These are phyloP conservation scores for Diaporthe sp. DNA, from an alignment of 2,329 filamentous ascomycete genomes.

Conservation along the genomic window DNA sequence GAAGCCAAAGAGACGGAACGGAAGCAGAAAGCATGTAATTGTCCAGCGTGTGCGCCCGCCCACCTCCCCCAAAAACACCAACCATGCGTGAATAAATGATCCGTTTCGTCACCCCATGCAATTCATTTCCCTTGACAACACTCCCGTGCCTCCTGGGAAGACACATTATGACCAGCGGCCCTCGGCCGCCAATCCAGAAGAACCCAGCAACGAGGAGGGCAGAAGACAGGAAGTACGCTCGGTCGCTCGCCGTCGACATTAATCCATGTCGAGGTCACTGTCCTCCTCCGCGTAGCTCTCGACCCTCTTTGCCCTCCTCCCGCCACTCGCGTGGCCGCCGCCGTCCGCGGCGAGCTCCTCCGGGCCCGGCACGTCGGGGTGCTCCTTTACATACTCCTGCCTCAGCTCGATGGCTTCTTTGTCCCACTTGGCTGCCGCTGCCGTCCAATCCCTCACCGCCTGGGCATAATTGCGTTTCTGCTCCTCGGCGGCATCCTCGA, in stretches of 20 bases:
- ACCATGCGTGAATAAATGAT: constrained; percentile 36
- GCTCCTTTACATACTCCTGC: constrained; percentile 63
- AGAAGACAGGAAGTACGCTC: constrained; percentile 3
- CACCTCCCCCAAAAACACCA: constrained; percentile 29
- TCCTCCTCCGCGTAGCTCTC: constrained; percentile 55
- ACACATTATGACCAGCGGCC: not conserved
- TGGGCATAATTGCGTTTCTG: constrained; percentile 76
- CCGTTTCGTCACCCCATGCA: not conserved
- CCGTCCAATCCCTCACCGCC: constrained; percentile 70
- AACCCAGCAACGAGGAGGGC: not conserved
- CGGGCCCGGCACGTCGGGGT: constrained; percentile 59
- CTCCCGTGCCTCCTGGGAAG: not conserved
- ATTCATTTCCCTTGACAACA: constrained; percentile 7
- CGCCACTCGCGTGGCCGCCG: not conserved
- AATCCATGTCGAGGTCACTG: constrained; percentile 49
- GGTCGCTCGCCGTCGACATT: not conserved
- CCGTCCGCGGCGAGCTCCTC: constrained; percentile 43
- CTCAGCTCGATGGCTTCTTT: constrained; percentile 68
- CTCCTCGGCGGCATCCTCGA: constrained; percentile 78
- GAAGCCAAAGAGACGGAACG: not conserved
- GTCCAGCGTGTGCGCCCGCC: constrained; percentile 19
- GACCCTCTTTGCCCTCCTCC: constrained; percentile 46
- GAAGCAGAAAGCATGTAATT: constrained; percentile 16
- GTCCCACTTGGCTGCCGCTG: constrained; percentile 79
- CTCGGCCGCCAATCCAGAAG: not conserved